Percentiles rank a stretch among this genome's conserved stretches.
Evolutionary conservation across 441 rosid species (phyloP).

Genomic region (Erodium moschatum): DNA sequence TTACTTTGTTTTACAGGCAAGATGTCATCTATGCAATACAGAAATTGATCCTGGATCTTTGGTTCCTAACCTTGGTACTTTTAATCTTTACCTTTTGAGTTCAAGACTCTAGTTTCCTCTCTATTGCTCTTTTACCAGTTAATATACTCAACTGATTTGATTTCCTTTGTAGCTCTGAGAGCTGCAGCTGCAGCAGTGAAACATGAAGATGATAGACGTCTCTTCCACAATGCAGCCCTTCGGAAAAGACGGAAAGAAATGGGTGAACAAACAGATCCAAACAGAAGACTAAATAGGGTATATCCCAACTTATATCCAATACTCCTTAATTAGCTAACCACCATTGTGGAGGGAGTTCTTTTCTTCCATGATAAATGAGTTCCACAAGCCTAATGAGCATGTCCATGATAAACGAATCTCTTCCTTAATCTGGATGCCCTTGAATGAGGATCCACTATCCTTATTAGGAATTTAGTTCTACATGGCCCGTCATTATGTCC

Average conservation of each 20-base stretch:
- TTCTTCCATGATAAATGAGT: no score
- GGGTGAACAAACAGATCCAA: conserved; percentile 65
- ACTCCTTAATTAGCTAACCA: neutral
- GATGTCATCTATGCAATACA: conserved; percentile 78
- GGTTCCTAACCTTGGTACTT: conserved; percentile 78
- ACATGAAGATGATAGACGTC: conserved; percentile 82
- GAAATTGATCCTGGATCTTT: conserved; percentile 60
- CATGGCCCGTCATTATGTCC: no score
- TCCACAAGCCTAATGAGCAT: no score
- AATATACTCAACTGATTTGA: conserved; percentile 8
- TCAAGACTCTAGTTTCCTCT: conserved; percentile 12
- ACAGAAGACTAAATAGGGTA: conserved; percentile 52
- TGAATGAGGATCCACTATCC: no score
- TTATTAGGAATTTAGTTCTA: no score
- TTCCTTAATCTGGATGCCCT: no score
- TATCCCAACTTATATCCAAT: conserved; percentile 11
- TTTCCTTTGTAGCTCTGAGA: conserved; percentile 58
- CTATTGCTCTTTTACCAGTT: neutral
- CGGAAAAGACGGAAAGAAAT: conserved; percentile 89
- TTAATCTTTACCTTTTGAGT: neutral
- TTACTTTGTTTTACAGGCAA: conserved; percentile 58
- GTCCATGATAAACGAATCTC: no score
- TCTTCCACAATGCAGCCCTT: conserved; percentile 79
- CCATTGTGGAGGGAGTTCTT: neutral
- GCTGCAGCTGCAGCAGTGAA: conserved; percentile 86